Conservation (phyloP, 768 basidiomycete genomes). For the Amanita pseudoporphyria region DNA sequence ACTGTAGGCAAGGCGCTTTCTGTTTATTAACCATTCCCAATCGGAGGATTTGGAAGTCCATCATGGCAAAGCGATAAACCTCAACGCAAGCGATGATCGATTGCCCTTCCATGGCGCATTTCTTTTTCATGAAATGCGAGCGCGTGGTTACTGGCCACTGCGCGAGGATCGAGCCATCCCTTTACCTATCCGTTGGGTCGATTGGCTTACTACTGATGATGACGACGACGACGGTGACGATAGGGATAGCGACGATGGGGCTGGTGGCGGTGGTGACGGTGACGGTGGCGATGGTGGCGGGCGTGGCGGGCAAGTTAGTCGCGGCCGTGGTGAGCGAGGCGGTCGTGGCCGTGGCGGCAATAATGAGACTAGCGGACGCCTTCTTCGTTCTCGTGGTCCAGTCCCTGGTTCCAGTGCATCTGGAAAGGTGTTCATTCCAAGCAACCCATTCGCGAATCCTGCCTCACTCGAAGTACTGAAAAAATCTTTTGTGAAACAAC, state of each 20-base stretch:
- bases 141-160: conserved; percentile 9
- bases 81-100: conserved; percentile 3
- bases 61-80: conserved; percentile 9
- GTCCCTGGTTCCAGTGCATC: conserved; percentile 5
- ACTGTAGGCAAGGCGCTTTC: conserved; percentile 8
- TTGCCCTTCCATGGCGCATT: conserved; percentile 10
- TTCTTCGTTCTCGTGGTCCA: conserved; percentile 3
- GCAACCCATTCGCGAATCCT: conserved; percentile 9
- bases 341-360: not conserved
- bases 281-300: not conserved
- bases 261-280: too few species aligned
- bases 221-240: too few species aligned
- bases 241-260: too few species aligned
- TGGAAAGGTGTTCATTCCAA: conserved; percentile 11
- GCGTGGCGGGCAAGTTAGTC: too few species aligned
- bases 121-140: conserved; percentile 13
- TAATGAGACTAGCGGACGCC: conserved; percentile 2
- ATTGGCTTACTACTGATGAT: too few species aligned
- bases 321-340: not conserved
- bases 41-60: conserved; percentile 2
- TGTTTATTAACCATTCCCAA: conserved; percentile 12
- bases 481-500: conserved; percentile 10
- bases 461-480: conserved; percentile 7
- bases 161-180: conserved; percentile 8
- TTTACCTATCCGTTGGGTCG: conserved; percentile 9